phyloP scores from a whole-genome alignment of 78 protist species.

The Planoprotostelium fungivorum region DNA sequence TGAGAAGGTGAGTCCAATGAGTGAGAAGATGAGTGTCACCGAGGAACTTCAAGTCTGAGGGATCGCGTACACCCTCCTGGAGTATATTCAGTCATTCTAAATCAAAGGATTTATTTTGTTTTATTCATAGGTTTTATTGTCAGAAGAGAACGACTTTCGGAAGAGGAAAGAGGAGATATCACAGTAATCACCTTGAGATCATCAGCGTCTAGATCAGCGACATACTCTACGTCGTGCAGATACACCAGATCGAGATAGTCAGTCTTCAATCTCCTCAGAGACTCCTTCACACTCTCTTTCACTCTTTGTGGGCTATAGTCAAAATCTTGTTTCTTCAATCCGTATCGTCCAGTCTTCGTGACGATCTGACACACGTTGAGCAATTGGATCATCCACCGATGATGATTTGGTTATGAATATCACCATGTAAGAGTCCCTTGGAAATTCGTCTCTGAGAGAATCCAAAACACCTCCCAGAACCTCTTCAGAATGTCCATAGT shows the following conservation, averaged over 20 bases:
- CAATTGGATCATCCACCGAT: no score
- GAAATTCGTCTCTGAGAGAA: not conserved
- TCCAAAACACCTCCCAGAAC: not conserved
- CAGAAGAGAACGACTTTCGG: no score
- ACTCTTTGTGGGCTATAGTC: not conserved
- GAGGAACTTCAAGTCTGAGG: no score
- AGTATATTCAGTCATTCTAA: no score
- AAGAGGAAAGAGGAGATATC: no score
- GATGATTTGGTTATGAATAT: not conserved
- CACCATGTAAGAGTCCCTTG: not conserved
- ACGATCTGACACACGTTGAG: not conserved
- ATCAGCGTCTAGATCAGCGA: not conserved
- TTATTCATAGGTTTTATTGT: no score
- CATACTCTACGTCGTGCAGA: not conserved
- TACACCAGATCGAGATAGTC: not conserved
- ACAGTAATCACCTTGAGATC: conserved; percentile 1
- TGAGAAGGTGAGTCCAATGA: no score
- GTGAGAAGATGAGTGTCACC: no score
- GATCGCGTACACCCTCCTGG: no score
- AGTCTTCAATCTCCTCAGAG: not conserved
- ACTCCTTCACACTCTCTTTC: not conserved
- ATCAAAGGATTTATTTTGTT: no score
- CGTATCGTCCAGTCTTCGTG: not conserved
- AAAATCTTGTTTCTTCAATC: not conserved
- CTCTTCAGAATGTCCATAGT: not conserved